These are phyloP conservation scores for Monascus purpureus DNA, from an alignment of 495 filamentous ascomycete genomes.

Conservation along the genomic window DNA sequence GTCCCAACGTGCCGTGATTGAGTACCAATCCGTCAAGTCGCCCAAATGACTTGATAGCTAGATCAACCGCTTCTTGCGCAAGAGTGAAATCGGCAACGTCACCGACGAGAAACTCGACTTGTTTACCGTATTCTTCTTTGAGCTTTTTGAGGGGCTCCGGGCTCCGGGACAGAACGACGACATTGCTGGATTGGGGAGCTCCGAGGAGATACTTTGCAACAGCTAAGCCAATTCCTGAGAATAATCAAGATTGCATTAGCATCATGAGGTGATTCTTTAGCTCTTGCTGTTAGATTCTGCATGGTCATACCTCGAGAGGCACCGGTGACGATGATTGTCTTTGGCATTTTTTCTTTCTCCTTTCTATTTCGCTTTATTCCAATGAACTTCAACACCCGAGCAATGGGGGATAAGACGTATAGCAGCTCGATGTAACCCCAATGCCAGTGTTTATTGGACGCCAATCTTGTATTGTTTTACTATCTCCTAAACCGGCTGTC, in stretches of 20 bases:
- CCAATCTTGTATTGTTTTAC: too few relatives aligned
- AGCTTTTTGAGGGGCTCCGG: slow-evolving; percentile 50
- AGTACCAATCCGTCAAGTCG: slow-evolving; percentile 68
- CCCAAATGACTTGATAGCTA: slow-evolving; percentile 51
- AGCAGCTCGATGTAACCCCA: too few relatives aligned
- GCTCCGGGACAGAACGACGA: slow-evolving; percentile 66
- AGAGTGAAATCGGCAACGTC: slow-evolving; percentile 58
- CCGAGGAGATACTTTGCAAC: slow-evolving; percentile 58
- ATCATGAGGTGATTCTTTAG: slow-evolving; percentile 1
- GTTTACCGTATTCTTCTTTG: slow-evolving; percentile 45
- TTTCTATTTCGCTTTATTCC: too few relatives aligned
- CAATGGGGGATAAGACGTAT: too few relatives aligned
- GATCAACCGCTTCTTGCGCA: slow-evolving; percentile 44
- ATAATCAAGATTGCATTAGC: slow-evolving; percentile 1
- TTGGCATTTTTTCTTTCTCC: slow-evolving; percentile 21
- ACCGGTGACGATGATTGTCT: slow-evolving; percentile 50
- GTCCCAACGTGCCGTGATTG: slow-evolving; percentile 73
- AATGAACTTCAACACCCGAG: too few relatives aligned
- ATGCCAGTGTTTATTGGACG: too few relatives aligned
- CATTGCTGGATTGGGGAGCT: slow-evolving; percentile 43
- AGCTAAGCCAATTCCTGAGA: slow-evolving; percentile 70
- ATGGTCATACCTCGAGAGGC: slow-evolving; percentile 39
- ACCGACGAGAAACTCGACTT: slow-evolving; percentile 59
- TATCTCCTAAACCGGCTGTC: too few relatives aligned
- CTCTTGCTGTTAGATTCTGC: too few relatives aligned